Evolutionary conservation across 2,329 filamentous ascomycete species (phyloP), one percentile per base, ranked within the genome.

Genomic region (Neopestalotiopsis sp.): DNA sequence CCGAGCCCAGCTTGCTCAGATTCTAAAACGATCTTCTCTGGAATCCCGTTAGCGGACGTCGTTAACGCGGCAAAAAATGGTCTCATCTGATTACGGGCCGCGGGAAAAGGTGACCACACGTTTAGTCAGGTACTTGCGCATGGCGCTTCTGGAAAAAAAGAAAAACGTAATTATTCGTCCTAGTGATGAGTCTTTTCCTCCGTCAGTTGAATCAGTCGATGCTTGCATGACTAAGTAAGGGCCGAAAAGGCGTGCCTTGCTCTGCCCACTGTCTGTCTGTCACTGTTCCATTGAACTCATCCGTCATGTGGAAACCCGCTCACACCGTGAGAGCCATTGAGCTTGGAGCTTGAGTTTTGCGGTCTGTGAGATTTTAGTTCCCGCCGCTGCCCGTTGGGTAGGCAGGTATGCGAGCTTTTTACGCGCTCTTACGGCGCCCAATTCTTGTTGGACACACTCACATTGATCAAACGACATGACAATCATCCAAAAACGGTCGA

Each of bases 321-420:
- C 45, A 17, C n/a, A 53, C 45, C 9, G 17, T 7, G 42, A n/a
- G 42, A 49, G 42, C 42, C 17, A 17, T 6, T 6, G 17, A 45
- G 42, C 42, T n/a, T 53, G 45, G 5, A 53, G 14, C 17, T 53
- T 53, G 45, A 38, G 34, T 17, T 53, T 53, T 53, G 45, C 45
- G 45, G 45, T 53, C 45, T 53, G 45, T 53, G 45, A 53, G 45
- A 53, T 53, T 53, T 53, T 53, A 53, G 45, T 53, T 53, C 45
- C 45, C 45, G 45, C 45, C 45, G 45, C 45, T n/a, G 45, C 45
- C 45, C 45, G 17, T 17, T 45, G 17, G 45, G n/a, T n/a, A 53
- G 45, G 45, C 7, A 53, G n/a, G n/a, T 53, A 17, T 53, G 17
- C 17, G 17, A 53, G 17, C 17, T 53, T 20, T 53, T 9, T 17